Conservation (phyloP, 1,139 yeast species). For the Hanseniaspora uvarum region DNA sequence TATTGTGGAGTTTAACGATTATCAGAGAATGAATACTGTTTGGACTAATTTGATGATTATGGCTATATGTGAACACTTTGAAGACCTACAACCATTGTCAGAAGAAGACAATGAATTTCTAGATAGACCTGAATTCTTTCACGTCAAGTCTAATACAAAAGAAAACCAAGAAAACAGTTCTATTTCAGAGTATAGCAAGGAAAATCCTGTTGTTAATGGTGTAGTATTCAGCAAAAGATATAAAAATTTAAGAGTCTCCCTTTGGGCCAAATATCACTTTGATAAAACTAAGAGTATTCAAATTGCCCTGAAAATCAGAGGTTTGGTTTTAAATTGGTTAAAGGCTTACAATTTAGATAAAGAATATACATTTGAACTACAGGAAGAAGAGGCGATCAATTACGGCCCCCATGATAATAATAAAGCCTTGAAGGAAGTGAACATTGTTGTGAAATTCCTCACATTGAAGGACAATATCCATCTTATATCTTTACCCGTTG, state of each 20-base stretch:
- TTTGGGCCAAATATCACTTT: conserved; percentile 85
- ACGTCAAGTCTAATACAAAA: neutral
- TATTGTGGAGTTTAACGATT: conserved; percentile 65
- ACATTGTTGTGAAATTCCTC: conserved; percentile 11
- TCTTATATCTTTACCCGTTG: conserved; percentile 10
- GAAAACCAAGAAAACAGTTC: neutral
- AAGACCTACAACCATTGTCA: conserved; percentile 53
- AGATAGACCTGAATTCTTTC: conserved; percentile 3
- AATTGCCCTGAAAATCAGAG: conserved; percentile 25
- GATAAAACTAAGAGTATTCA: conserved; percentile 28
- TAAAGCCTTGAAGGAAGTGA: neutral
- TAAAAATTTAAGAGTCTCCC: conserved; percentile 71
- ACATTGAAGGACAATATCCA: conserved; percentile 14
- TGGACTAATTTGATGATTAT: conserved; percentile 89
- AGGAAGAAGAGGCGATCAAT: conserved; percentile 4
- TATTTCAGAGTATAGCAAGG: neutral
- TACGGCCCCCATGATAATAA: conserved; percentile 2
- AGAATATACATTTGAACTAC: conserved; percentile 4
- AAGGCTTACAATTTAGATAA: conserved; percentile 45
- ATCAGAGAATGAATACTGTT: conserved; percentile 47
- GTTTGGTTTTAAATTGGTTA: conserved; percentile 64
- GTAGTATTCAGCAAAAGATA: conserved; percentile 84
- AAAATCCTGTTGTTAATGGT: conserved; percentile 53
- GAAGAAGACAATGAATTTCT: conserved; percentile 39
- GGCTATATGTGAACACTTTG: conserved; percentile 92